phyloP scores from a whole-genome alignment of 495 filamentous ascomycete genomes.

The Neurospora sp. region DNA sequence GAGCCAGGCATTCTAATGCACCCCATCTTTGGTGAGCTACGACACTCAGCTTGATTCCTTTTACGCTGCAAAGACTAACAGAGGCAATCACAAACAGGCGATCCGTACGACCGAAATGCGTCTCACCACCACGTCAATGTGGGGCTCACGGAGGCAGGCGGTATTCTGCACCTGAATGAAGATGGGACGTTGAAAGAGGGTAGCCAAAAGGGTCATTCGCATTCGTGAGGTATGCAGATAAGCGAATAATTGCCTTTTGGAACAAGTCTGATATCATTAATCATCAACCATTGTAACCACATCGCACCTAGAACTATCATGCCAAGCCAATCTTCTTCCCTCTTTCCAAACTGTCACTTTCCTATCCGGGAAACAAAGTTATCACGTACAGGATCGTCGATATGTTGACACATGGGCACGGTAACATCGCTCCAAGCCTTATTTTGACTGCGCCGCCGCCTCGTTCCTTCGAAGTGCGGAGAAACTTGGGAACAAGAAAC shows the following conservation, averaged over 20 bases:
- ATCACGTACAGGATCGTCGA: background rate
- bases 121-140: conserved; percentile 1
- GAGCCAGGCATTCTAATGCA: background rate
- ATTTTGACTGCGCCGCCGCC: background rate
- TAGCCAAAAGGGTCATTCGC: background rate
- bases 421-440: background rate
- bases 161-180: background rate
- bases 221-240: background rate
- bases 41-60: background rate
- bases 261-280: background rate
- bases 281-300: background rate
- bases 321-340: background rate
- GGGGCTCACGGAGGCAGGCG: background rate
- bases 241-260: background rate
- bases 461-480: background rate
- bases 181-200: background rate
- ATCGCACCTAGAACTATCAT: background rate
- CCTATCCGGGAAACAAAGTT: background rate
- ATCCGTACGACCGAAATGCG: conserved; percentile 1
- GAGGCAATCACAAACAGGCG: background rate
- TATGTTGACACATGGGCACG: background rate
- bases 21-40: conserved; percentile 3
- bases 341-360: background rate
- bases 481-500: background rate
- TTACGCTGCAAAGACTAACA: background rate